A percentile compares a stretch with the other conserved stretches of the same genome.
Conservation (phyloP, 2,329 filamentous ascomycete species). For the Colletotrichum sp. region DNA sequence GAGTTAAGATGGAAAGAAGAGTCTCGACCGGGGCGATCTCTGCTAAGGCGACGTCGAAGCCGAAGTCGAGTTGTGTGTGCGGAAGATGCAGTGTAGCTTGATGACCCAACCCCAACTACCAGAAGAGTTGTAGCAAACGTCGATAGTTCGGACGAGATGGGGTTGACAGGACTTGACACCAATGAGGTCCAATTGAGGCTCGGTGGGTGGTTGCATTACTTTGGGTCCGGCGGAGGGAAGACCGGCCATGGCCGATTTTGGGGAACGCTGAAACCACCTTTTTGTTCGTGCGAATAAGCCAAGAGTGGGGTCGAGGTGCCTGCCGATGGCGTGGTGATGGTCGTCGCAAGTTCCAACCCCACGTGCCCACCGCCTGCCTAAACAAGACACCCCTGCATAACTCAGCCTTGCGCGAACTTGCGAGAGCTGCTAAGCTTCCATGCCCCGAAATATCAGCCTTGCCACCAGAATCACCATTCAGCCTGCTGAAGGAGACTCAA, state of each 20-base stretch:
- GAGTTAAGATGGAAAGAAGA: not conserved
- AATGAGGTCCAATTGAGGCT: not conserved
- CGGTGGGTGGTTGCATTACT: not conserved
- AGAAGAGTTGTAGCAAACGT: not conserved
- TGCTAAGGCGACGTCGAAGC: not conserved
- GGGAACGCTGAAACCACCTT: not conserved
- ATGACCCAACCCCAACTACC: not conserved
- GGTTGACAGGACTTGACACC: not conserved
- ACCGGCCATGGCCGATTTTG: not conserved
- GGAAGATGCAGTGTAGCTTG: not conserved
- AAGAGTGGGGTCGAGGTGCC: not conserved
- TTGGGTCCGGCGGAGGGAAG: not conserved
- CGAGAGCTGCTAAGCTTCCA: constrained; percentile 10
- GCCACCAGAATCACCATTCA: constrained; percentile 5
- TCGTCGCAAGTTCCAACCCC: constrained; percentile 3
- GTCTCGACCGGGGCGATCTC: not conserved
- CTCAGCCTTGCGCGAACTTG: constrained; percentile 18
- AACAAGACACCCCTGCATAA: constrained; percentile 18
- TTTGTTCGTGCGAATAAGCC: not conserved
- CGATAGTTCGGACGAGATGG: not conserved
- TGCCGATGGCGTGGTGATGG: not conserved
- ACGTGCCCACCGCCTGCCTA: constrained; percentile 11
- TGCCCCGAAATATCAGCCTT: constrained; percentile 14
- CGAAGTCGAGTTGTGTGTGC: not conserved
- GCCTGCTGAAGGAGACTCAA: constrained; percentile 1